Evolutionary conservation across 2,329 filamentous ascomycete species (phyloP).

Genomic region (Stachybotrys chlorohalonatus): DNA sequence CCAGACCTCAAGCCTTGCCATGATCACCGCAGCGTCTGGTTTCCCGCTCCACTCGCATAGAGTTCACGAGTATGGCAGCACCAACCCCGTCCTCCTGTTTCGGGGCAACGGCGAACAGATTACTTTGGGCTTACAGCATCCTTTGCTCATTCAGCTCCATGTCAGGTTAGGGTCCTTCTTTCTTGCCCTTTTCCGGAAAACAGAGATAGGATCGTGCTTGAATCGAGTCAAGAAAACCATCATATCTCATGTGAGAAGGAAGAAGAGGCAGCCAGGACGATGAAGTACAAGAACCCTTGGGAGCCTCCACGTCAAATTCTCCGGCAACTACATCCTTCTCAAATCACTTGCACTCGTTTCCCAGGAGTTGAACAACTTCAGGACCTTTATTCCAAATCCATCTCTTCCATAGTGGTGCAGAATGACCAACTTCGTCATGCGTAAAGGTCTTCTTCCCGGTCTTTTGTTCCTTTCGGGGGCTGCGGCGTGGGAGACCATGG

Average conservation of each 20-base stretch:
- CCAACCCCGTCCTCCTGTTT: too few species aligned
- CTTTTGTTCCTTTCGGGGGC: not conserved
- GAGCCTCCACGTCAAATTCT: not conserved
- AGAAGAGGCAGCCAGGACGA: not conserved
- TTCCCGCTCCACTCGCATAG: too few species aligned
- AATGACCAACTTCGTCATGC: not conserved
- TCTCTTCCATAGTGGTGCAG: not conserved
- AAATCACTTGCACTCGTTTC: not conserved
- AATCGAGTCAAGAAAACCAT: not conserved
- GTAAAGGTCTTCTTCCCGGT: not conserved
- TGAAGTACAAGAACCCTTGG: not conserved
- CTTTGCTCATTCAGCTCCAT: too few species aligned
- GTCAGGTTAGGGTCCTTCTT: too few species aligned
- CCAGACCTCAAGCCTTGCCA: too few species aligned
- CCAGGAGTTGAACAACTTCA: too few species aligned
- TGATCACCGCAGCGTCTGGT: too few species aligned
- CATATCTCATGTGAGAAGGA: not conserved
- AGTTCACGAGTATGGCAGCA: too few species aligned
- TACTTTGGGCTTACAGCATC: too few species aligned
- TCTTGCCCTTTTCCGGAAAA: too few species aligned
- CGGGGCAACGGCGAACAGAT: too few species aligned
- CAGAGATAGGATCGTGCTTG: too few species aligned
- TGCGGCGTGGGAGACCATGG: not conserved
- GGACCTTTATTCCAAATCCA: not conserved
- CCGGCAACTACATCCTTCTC: not conserved